Percentiles rank a stretch among this genome's conserved stretches.
These are phyloP conservation scores for Lactarius hengduanensis DNA, from an alignment of 768 basidiomycete species.

Conservation along the genomic window DNA sequence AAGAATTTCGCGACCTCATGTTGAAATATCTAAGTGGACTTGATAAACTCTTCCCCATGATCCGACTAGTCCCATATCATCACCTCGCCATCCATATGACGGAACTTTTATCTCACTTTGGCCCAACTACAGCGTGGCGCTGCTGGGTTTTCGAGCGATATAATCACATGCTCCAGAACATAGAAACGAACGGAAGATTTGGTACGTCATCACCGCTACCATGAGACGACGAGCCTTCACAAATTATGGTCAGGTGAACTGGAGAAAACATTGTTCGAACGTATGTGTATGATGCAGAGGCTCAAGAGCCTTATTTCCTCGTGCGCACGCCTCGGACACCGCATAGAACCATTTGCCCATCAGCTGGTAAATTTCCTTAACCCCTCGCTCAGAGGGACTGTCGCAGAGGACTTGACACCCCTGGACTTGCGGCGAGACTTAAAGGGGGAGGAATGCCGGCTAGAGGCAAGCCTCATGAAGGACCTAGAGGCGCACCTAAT, in stretches of 20 bases:
- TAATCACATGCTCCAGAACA: constrained; percentile 37
- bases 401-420: neutral
- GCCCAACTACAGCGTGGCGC: constrained; percentile 41
- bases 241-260: constrained; percentile 31
- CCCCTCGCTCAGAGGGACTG: neutral
- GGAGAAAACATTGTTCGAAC: constrained; percentile 34
- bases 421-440: neutral
- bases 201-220: constrained; percentile 31
- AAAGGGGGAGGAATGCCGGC: neutral
- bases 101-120: constrained; percentile 35
- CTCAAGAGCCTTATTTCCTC: constrained; percentile 13
- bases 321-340: neutral
- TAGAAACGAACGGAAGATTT: constrained; percentile 36
- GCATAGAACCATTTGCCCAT: neutral
- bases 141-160: constrained; percentile 39
- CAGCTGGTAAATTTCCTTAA: neutral
- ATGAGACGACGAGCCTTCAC: neutral
- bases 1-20: constrained; percentile 28
- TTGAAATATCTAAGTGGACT: constrained; percentile 36
- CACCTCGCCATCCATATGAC: constrained; percentile 43
- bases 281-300: constrained; percentile 33
- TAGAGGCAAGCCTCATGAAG: neutral
- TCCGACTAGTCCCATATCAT: constrained; percentile 32
- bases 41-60: constrained; percentile 32
- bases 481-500: neutral